Evolutionary conservation across 805 yeast genomes (phyloP).

Genomic region (Lachancea quebecensis): DNA sequence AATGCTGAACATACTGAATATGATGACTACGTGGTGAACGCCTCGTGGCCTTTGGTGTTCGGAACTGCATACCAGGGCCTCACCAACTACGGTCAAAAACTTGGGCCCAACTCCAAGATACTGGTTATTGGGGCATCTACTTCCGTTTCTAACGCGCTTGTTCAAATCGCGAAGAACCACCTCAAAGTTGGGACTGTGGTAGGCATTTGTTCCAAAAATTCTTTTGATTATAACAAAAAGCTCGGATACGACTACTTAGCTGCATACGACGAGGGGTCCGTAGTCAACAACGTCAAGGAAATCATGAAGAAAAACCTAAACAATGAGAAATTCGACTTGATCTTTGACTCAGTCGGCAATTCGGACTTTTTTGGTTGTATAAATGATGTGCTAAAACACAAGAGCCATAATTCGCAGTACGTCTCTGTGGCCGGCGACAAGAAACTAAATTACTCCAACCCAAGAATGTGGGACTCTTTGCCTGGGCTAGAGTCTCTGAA

Average conservation of each 20-base stretch:
- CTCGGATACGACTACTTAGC: slow-evolving; percentile 55
- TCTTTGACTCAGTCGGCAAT: slow-evolving; percentile 63
- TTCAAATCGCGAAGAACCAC: slow-evolving; percentile 49
- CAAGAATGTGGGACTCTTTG: slow-evolving; percentile 6
- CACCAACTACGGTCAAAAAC: slow-evolving; percentile 25
- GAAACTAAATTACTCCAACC: slow-evolving; percentile 26
- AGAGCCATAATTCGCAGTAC: slow-evolving; percentile 42
- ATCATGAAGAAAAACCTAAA: slow-evolving; percentile 24
- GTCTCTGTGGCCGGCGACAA: slow-evolving; percentile 53
- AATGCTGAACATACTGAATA: slow-evolving; percentile 8
- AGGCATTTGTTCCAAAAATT: slow-evolving; percentile 47
- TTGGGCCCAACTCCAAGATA: slow-evolving; percentile 41
- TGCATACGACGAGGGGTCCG: slow-evolving; percentile 45
- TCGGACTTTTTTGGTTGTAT: slow-evolving; percentile 40
- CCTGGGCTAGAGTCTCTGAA: slow-evolving; percentile 12
- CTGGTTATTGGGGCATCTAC: slow-evolving; percentile 72
- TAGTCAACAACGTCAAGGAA: slow-evolving; percentile 32
- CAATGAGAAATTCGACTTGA: slow-evolving; percentile 48
- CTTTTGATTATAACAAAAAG: slow-evolving; percentile 37
- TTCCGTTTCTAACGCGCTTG: slow-evolving; percentile 50
- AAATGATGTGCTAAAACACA: slow-evolving; percentile 39
- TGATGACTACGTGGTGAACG: slow-evolving; percentile 27
- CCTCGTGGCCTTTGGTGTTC: slow-evolving; percentile 57
- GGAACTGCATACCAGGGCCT: slow-evolving; percentile 51
- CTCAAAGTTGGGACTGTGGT: slow-evolving; percentile 45